phyloP scores from a whole-genome alignment of 768 basidiomycete genomes.

The Naganishia randhawae region DNA sequence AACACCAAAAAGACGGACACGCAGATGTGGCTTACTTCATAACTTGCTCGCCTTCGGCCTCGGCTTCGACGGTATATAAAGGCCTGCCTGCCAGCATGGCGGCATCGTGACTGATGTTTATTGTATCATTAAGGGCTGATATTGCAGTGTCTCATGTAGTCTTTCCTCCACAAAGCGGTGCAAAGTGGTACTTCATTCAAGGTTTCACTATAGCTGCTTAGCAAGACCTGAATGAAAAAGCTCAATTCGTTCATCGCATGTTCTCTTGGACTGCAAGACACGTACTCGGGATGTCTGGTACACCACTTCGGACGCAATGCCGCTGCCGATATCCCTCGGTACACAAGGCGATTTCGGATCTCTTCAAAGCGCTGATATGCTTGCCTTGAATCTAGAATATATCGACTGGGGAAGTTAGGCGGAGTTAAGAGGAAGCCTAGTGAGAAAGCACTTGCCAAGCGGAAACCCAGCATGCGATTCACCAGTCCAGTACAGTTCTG shows the following conservation, averaged over 20 bases:
- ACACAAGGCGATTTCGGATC: constrained; percentile 58
- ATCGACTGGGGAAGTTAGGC: background rate
- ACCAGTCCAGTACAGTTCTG: constrained; percentile 76
- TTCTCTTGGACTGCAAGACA: too few relatives aligned
- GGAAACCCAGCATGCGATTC: constrained; percentile 30
- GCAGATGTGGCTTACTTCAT: too few relatives aligned
- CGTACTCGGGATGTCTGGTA: constrained; percentile 46
- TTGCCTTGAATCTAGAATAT: constrained; percentile 47
- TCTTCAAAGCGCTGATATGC: constrained; percentile 69
- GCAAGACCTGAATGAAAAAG: background rate
- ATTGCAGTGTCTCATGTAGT: too few relatives aligned
- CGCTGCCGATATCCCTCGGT: constrained; percentile 62
- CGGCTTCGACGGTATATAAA: too few relatives aligned
- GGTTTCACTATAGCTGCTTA: background rate
- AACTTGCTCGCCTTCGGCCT: too few relatives aligned
- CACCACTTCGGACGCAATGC: constrained; percentile 70
- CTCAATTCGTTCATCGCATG: background rate
- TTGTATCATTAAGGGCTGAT: too few relatives aligned
- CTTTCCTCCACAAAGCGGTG: too few relatives aligned
- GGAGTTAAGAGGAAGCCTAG: background rate
- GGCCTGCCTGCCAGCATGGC: too few relatives aligned
- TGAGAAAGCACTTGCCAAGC: constrained; percentile 26
- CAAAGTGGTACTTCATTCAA: too few relatives aligned
- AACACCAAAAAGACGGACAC: too few relatives aligned
- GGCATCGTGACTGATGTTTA: too few relatives aligned